Base-by-base conservation (phyloP, 768 basidiomycete genomes). In the Mycena capillaripes region DNA sequence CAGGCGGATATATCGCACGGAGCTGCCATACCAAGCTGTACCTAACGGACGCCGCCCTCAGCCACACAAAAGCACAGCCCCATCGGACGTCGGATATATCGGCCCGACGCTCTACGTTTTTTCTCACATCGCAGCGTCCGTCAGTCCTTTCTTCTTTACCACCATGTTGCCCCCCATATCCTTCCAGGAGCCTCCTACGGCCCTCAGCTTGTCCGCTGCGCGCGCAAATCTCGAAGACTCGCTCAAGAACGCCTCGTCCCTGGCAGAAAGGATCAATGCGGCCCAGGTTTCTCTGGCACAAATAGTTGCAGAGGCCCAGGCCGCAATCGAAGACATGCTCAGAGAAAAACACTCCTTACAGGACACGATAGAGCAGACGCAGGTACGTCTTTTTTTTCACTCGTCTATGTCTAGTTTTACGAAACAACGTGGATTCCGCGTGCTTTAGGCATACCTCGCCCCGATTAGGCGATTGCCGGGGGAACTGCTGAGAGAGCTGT, bases 401-500 rank as follows among this genome's bases (percentile, higher is more conserved):
- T 38, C 10, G 42, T 30, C 27, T 36, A 10, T 17, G 8, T 16
- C 16, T 14, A 27, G 16, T 3, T 29, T 16, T 21, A 29, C 17
- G n/a, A 42, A 11, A 68, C 48, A 75, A 75, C 73, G 73, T 75
- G 73, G 25, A 69, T 17, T 40, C 66, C 48, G 1, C 73, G 65
- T 74, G 73, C 57, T 48, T 4, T 82, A 86, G 79, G 91, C 91
- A 1, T 95, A 93, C 77, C 85, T 95, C 67, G 89, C 93, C 14
- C 93, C 93, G 36, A 91, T 95, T 72, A 85, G 91, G 32, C 84
- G 92, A 48, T 84, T 95, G 29, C 94, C 94, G 1, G 82, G 87
- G 42, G 94, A 95, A 75, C 82, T 95, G n/a, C 85, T 95, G 59
- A 86, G 91, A 64, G 88, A 91, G 69, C 89, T 95, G 76, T 95